Evolutionary conservation across 768 basidiomycete species (phyloP), one percentile per base, ranked within the genome.

Genomic region (Phlegmacium glaucopus): DNA sequence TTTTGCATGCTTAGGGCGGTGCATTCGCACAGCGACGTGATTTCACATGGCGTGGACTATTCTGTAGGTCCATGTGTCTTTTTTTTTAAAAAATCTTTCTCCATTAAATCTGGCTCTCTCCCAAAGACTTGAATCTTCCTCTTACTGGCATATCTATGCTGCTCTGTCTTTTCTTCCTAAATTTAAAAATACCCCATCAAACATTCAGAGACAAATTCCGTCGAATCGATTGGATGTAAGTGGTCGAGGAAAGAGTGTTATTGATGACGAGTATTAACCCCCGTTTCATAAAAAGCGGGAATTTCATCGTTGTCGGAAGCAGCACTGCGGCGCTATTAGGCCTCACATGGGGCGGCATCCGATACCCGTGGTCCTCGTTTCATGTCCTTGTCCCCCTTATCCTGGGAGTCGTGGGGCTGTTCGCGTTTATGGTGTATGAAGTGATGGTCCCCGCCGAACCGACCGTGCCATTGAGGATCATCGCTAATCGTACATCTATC

Each of bases 281-380:
- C 45, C n/a, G n/a, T n/a, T n/a, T n/a, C n/a, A n/a, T n/a, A n/a
- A n/a, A n/a, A n/a, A 72, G 76, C 13, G 77, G 77, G 10, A 77
- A 75, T 43, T 29, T 69, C 4, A 53, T 78, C 7, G 54, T 78
- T 7, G 62, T 76, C 7, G 54, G 59, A 1, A 56, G 63, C 12
- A 63, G 74, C 1, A 59, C 57, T 2, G 53, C 66, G 1, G 51
- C 47, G 13, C 61, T 72, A 17, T 57, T 78, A 30, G 77, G 54
- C 0, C 57, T 82, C 4, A 78, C 74, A 1, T 79, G 75, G 75
- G 79, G 71, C 28, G 79, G 80, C 1, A 59, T 70, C 26, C 46
- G 51, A 0, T 72, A 64, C 46, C 52, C 71, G 1, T 82, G 80
- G 79, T 34, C 45, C 5, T 71, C 70, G 0, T 60, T 56, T 10